A percentile compares a stretch with the other conserved stretches of the same genome.
Evolutionary conservation across 1,284 basidiomycete genomes (phyloP).

Genomic region (Heterobasidion irregulare): DNA sequence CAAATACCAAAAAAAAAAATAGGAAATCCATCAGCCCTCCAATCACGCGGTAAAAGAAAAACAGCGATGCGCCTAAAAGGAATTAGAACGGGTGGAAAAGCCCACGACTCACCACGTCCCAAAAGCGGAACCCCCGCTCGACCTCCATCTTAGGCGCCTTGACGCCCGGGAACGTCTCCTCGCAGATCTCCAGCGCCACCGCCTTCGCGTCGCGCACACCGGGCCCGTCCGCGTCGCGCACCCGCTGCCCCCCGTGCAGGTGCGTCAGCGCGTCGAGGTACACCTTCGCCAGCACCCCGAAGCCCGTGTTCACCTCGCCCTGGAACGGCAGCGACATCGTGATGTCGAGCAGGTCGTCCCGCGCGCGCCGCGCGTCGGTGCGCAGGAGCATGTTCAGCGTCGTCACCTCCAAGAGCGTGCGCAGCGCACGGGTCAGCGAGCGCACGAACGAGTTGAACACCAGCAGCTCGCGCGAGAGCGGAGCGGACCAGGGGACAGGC

Average conservation of each 20-base stretch:
- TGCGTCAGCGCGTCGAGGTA: conserved; percentile 90
- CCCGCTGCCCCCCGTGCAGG: conserved; percentile 69
- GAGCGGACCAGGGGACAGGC: conserved; percentile 87
- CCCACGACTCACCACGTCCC: conserved; percentile 78
- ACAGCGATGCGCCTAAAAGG: background rate
- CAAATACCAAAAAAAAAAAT: background rate
- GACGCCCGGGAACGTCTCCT: conserved; percentile 90
- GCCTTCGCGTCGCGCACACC: conserved; percentile 80
- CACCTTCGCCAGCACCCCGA: conserved; percentile 95
- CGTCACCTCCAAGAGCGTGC: conserved; percentile 87
- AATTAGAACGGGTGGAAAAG: too few species aligned
- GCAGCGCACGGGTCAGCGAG: conserved; percentile 81
- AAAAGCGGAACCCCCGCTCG: conserved; percentile 95
- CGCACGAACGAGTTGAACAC: conserved; percentile 98
- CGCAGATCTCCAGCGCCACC: conserved; percentile 85
- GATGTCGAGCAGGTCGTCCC: conserved; percentile 92
- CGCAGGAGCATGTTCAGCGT: conserved; percentile 89
- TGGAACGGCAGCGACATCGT: conserved; percentile 91
- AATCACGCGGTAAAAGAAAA: conserved; percentile 6
- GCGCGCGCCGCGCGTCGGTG: conserved; percentile 74
- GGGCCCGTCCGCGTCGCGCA: conserved; percentile 67
- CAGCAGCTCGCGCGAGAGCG: conserved; percentile 89
- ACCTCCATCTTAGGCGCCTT: conserved; percentile 84
- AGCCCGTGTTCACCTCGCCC: conserved; percentile 93
- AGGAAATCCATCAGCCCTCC: background rate